Conservation (phyloP, 2,329 filamentous ascomycete genomes). For the Scedosporium minutisporum region DNA sequence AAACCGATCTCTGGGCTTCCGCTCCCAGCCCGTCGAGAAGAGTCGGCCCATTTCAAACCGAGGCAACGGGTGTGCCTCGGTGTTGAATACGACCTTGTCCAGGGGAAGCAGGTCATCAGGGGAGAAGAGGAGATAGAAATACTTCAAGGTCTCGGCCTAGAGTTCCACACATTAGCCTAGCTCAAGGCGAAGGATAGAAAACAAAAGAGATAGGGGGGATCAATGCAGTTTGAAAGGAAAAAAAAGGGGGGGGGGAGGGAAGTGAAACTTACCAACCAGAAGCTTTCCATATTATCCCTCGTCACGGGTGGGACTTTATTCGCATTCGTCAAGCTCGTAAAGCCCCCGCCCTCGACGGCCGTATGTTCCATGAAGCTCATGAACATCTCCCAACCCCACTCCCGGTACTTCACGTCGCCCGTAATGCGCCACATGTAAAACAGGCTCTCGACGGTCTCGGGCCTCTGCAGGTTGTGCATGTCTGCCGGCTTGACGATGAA, state of each 20-base stretch:
- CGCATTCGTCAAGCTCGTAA: slow-evolving; percentile 71
- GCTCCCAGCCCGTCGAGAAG: slow-evolving; percentile 73
- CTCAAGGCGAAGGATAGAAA: not conserved
- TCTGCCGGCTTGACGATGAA: slow-evolving; percentile 75
- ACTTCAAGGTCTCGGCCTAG: slow-evolving; percentile 91
- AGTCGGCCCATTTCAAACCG: slow-evolving; percentile 71
- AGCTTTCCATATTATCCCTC: slow-evolving; percentile 95
- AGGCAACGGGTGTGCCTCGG: slow-evolving; percentile 85
- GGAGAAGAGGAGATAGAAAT: slow-evolving; percentile 92
- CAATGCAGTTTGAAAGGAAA: not conserved
- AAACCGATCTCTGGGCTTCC: slow-evolving; percentile 49
- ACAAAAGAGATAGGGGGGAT: not conserved
- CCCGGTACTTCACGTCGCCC: slow-evolving; percentile 74
- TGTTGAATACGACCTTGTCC: slow-evolving; percentile 86
- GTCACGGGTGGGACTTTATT: slow-evolving; percentile 57
- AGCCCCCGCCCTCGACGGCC: slow-evolving; percentile 70
- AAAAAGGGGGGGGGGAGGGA: not conserved
- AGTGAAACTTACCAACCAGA: slow-evolving; percentile 69
- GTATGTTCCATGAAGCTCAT: slow-evolving; percentile 81
- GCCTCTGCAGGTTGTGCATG: slow-evolving; percentile 84
- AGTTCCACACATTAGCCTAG: slow-evolving; percentile 7
- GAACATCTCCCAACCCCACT: slow-evolving; percentile 99
- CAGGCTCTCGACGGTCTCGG: slow-evolving; percentile 91
- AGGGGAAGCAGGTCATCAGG: slow-evolving; percentile 73
- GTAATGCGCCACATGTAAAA: slow-evolving; percentile 99